Percentiles rank a stretch among this genome's conserved stretches.
Conservation (phyloP, 2,329 filamentous ascomycete species). For the Nannizziopsis barbatae region DNA sequence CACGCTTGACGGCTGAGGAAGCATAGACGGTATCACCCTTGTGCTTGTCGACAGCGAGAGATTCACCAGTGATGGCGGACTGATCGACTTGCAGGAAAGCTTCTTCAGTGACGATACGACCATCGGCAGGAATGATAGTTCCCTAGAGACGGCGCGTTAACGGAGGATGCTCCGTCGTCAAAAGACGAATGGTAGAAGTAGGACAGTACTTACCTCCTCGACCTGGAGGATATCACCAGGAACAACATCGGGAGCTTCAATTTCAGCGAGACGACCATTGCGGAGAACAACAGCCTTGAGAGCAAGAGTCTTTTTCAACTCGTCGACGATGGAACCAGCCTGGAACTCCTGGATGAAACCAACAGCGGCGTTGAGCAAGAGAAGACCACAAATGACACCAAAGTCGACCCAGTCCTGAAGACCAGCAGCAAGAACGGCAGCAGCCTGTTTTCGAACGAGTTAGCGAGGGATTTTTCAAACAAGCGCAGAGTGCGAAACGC, state of each 20-base stretch:
- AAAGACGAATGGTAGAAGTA: not conserved
- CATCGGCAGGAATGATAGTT: slow-evolving; percentile 83
- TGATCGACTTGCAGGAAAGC: slow-evolving; percentile 85
- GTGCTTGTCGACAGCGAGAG: slow-evolving; percentile 81
- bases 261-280: slow-evolving; percentile 64
- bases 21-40: slow-evolving; percentile 69
- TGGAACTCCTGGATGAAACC: slow-evolving; percentile 86
- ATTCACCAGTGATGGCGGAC: slow-evolving; percentile 84
- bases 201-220: slow-evolving; percentile 49
- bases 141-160: slow-evolving; percentile 36
- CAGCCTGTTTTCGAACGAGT: slow-evolving; percentile 41
- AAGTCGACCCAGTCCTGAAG: slow-evolving; percentile 87
- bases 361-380: slow-evolving; percentile 73
- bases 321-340: slow-evolving; percentile 79
- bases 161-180: slow-evolving; percentile 7
- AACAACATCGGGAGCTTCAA: slow-evolving; percentile 73
- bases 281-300: slow-evolving; percentile 79
- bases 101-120: slow-evolving; percentile 70
- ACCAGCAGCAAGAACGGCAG: slow-evolving; percentile 70
- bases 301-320: slow-evolving; percentile 80
- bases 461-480: slow-evolving; percentile 12
- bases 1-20: slow-evolving; percentile 83
- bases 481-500: not conserved
- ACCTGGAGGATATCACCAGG: slow-evolving; percentile 83
- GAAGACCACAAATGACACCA: slow-evolving; percentile 74